phyloP scores from a whole-genome alignment of 495 filamentous ascomycete species.

The Penicillium flavigenum region DNA sequence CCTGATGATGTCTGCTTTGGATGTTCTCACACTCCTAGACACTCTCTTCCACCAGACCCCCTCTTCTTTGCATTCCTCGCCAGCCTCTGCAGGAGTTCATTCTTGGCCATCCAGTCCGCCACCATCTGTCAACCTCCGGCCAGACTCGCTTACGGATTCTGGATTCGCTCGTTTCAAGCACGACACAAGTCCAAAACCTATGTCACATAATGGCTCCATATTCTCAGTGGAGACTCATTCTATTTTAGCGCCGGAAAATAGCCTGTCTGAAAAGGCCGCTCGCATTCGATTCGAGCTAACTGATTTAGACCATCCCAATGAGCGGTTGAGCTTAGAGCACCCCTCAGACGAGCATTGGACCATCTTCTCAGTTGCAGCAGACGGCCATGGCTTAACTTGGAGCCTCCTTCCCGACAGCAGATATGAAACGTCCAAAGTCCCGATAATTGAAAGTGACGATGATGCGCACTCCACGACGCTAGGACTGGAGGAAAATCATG shows the following conservation, averaged over 20 bases:
- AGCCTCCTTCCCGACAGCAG: constrained; percentile 55
- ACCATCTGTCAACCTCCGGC: constrained; percentile 11
- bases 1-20: constrained; percentile 42
- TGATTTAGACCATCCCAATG: constrained; percentile 38
- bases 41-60: constrained; percentile 39
- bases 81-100: constrained; percentile 18
- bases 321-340: constrained; percentile 36
- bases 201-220: constrained; percentile 25
- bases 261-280: constrained; percentile 36
- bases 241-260: constrained; percentile 25
- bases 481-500: constrained; percentile 76
- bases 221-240: constrained; percentile 35
- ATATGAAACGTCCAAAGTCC: constrained; percentile 14
- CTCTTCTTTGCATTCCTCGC: constrained; percentile 29
- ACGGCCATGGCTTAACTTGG: constrained; percentile 66
- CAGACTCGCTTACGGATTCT: constrained; percentile 25
- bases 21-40: constrained; percentile 43
- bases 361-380: constrained; percentile 70
- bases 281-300: constrained; percentile 48
- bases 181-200: constrained; percentile 18
- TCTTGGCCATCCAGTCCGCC: constrained; percentile 18
- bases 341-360: constrained; percentile 47
- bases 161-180: constrained; percentile 30
- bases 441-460: constrained; percentile 41
- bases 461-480: constrained; percentile 62